Evolutionary conservation across 148 eudicot species (phyloP).

Genomic region (Linanthus parryae): DNA sequence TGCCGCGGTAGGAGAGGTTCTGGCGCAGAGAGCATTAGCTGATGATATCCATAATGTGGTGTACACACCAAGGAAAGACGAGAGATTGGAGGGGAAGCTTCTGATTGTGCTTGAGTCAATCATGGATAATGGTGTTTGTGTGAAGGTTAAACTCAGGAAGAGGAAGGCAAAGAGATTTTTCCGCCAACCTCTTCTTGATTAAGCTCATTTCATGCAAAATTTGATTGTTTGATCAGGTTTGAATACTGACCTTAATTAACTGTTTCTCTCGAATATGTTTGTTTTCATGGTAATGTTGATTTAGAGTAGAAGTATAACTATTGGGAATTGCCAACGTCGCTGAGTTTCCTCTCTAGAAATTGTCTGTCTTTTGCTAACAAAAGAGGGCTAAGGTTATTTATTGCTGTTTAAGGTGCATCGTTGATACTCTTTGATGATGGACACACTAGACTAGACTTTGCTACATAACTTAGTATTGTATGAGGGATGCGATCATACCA

Average conservation of each 20-base stretch:
- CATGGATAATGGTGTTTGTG: constrained; percentile 50
- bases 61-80: constrained; percentile 73
- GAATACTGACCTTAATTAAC: not conserved
- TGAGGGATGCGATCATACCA: constrained; percentile 16
- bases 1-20: constrained; percentile 57
- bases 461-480: no score
- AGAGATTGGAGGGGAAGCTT: constrained; percentile 76
- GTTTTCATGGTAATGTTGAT: not conserved
- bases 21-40: constrained; percentile 78
- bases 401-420: no score
- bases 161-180: constrained; percentile 37
- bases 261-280: not conserved
- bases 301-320: no score
- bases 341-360: no score
- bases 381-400: no score
- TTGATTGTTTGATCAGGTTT: not conserved
- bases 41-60: constrained; percentile 84
- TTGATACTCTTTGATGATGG: no score
- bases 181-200: not conserved
- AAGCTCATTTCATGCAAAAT: not conserved
- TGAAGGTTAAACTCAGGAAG: constrained; percentile 70
- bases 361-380: no score
- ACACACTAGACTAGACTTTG: no score
- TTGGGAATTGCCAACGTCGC: no score
- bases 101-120: constrained; percentile 61